Evolutionary conservation across 179 eudicot genomes (phyloP).

Genomic region (Beta macrorhiza): DNA sequence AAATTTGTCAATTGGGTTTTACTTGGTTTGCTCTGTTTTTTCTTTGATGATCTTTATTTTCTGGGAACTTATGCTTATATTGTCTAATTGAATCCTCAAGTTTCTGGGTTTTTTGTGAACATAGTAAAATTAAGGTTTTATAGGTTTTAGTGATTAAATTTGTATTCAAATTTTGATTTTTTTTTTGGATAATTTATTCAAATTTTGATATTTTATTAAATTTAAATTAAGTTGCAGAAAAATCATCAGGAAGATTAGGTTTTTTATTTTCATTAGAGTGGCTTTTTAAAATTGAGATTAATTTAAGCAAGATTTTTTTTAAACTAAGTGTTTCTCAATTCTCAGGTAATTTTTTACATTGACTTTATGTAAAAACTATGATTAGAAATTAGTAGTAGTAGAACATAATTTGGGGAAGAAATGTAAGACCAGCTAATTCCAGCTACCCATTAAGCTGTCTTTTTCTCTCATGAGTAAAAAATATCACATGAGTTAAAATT

Average conservation of each 20-base stretch:
- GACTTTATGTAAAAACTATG: not conserved
- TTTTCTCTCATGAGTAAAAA: conserved; percentile 19
- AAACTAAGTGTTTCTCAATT: not conserved
- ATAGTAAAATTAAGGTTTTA: not conserved
- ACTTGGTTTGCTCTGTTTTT: conserved; percentile 6
- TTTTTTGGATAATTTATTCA: too few species aligned
- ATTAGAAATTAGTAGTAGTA: not conserved
- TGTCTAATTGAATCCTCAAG: not conserved
- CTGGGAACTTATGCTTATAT: not conserved
- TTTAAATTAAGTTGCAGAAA: not conserved
- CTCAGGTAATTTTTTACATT: conserved; percentile 4
- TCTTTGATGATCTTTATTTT: not conserved
- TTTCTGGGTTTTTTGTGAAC: not conserved
- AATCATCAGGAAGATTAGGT: not conserved
- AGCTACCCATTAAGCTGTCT: conserved; percentile 29
- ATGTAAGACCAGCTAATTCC: conserved; percentile 29
- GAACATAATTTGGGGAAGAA: not conserved
- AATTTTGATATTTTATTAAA: not conserved
- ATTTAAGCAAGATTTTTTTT: too few species aligned
- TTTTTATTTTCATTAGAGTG: too few species aligned
- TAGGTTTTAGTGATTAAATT: not conserved
- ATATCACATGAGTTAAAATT: conserved; percentile 16
- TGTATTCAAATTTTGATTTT: not conserved
- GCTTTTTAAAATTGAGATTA: too few species aligned
- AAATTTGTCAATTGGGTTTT: not conserved